A percentile compares a stretch with the other conserved stretches of the same genome.
Conservation (phyloP, 192 early-diverging fungal species). For the Spizellomyces sp. region DNA sequence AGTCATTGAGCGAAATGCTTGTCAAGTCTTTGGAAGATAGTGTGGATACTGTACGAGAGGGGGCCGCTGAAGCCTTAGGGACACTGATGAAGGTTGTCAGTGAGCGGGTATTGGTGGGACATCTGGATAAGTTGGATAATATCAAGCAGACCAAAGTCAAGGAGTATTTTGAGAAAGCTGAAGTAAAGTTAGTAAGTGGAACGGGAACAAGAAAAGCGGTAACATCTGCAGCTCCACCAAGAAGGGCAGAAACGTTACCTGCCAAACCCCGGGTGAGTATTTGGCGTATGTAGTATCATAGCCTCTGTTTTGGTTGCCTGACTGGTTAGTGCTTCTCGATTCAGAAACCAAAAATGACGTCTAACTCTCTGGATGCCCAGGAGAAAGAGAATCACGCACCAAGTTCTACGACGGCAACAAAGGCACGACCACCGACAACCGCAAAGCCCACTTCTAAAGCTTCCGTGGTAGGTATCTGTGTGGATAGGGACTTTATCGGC, state of each 20-base stretch:
- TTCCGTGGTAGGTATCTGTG: background rate
- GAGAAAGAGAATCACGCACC: background rate
- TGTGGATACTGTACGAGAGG: slow-evolving; percentile 79
- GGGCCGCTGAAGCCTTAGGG: slow-evolving; percentile 82
- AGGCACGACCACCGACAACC: background rate
- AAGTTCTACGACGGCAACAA: background rate
- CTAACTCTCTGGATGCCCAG: slow-evolving; percentile 2
- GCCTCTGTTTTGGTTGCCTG: background rate
- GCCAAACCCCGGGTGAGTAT: background rate
- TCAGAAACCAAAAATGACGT: background rate
- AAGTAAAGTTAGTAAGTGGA: slow-evolving; percentile 31
- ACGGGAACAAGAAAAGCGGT: background rate
- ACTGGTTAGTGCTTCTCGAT: background rate
- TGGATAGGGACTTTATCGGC: background rate
- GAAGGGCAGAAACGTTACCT: background rate
- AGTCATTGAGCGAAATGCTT: slow-evolving; percentile 74
- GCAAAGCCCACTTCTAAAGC: background rate
- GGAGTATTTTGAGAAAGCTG: slow-evolving; percentile 88
- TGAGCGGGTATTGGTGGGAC: slow-evolving; percentile 66
- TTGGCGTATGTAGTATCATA: background rate
- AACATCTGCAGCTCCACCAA: slow-evolving; percentile 5
- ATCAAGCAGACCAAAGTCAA: slow-evolving; percentile 84
- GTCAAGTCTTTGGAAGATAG: slow-evolving; percentile 83
- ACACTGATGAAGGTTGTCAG: slow-evolving; percentile 87
- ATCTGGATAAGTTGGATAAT: slow-evolving; percentile 84